Percentiles rank a stretch among this genome's conserved stretches.
These are phyloP conservation scores for Podosphaera xanthii DNA, from an alignment of 2,329 filamentous ascomycete species.

Conservation along the genomic window DNA sequence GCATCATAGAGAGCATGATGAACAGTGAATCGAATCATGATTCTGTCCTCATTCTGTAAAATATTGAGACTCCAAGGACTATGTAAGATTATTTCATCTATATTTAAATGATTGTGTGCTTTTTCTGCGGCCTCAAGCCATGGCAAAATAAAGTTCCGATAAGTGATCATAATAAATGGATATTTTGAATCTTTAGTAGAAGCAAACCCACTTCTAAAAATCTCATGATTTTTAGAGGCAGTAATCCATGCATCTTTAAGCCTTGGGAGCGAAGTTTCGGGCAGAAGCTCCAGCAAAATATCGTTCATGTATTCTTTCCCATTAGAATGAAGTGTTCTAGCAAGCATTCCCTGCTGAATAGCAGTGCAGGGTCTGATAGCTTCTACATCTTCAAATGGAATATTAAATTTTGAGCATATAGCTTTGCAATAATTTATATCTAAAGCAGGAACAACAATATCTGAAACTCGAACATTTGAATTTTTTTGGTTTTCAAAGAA, in stretches of 20 bases:
- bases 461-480: not conserved
- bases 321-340: slow-evolving; percentile 43
- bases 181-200: slow-evolving; percentile 32
- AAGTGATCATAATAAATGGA: slow-evolving; percentile 56
- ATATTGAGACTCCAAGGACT: slow-evolving; percentile 13
- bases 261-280: slow-evolving; percentile 17
- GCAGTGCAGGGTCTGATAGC: slow-evolving; percentile 54
- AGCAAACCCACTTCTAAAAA: slow-evolving; percentile 56
- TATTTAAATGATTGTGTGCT: not conserved
- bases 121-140: slow-evolving; percentile 16
- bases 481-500: slow-evolving; percentile 5
- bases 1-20: slow-evolving; percentile 81
- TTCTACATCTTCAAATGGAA: slow-evolving; percentile 22
- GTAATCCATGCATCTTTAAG: slow-evolving; percentile 36
- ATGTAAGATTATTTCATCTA: slow-evolving; percentile 3
- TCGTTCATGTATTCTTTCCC: slow-evolving; percentile 58
- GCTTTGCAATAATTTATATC: slow-evolving; percentile 20
- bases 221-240: slow-evolving; percentile 34
- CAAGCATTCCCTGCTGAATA: slow-evolving; percentile 59
- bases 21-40: slow-evolving; percentile 10
- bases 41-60: slow-evolving; percentile 1
- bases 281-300: slow-evolving; percentile 29
- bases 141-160: slow-evolving; percentile 20
- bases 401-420: slow-evolving; percentile 9
- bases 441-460: slow-evolving; percentile 28